phyloP scores from a whole-genome alignment of 768 basidiomycete species.

The Candolleomyces eurysporus region DNA sequence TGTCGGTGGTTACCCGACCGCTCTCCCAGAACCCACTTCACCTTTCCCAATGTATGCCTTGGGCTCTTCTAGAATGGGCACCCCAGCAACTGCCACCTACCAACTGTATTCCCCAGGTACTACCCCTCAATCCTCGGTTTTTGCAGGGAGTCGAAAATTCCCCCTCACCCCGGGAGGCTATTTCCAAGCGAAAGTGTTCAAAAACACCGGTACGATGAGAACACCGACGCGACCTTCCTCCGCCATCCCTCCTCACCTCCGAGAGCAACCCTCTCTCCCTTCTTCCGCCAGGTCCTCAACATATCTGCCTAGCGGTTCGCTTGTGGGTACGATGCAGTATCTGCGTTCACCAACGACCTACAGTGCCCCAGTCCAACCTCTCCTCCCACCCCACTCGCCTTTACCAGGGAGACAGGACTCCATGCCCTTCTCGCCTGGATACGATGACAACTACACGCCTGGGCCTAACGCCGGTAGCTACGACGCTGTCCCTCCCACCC shows the following conservation, averaged over 20 bases:
- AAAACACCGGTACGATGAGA: constrained; percentile 9
- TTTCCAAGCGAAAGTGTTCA: constrained; percentile 22
- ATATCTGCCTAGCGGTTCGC: constrained; percentile 32
- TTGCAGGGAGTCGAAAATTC: constrained; percentile 57
- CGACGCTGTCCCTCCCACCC: constrained; percentile 47
- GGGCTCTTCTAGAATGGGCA: constrained; percentile 14
- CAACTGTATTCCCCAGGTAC: constrained; percentile 11
- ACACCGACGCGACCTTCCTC: constrained; percentile 19
- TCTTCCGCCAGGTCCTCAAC: constrained; percentile 24
- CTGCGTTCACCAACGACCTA: constrained; percentile 56
- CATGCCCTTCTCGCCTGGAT: constrained; percentile 9
- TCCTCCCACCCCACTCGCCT: constrained; percentile 18
- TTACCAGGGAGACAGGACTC: constrained; percentile 15
- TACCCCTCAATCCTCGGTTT: constrained; percentile 35
- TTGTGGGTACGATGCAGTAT: constrained; percentile 29
- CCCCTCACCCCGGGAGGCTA: constrained; percentile 21
- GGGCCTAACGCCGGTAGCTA: constrained; percentile 9
- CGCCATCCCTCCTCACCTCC: constrained; percentile 11
- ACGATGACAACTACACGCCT: constrained; percentile 13
- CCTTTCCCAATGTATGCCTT: constrained; percentile 61
- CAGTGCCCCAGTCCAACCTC: constrained; percentile 39
- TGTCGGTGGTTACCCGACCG: constrained; percentile 32
- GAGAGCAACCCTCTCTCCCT: constrained; percentile 21
- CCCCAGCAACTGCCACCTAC: neutral
- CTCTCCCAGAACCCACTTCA: constrained; percentile 73